A percentile compares a stretch with the other conserved stretches of the same genome.
These are phyloP conservation scores for Bipolaris sorokiniana DNA, from an alignment of 2,329 filamentous ascomycete species.

Conservation along the genomic window DNA sequence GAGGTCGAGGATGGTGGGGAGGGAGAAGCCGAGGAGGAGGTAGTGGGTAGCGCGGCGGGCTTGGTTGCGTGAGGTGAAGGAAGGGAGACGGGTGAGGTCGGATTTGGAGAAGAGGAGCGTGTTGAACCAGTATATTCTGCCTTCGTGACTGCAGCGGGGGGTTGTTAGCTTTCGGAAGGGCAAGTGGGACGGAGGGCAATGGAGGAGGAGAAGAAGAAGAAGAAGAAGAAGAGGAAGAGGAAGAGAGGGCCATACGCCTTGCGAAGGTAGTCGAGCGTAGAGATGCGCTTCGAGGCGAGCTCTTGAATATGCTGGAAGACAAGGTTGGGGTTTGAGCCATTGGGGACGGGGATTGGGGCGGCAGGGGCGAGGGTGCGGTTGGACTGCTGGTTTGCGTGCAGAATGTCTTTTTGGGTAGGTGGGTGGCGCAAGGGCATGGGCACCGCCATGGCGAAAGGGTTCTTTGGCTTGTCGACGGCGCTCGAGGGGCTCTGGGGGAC, in stretches of 20 bases:
- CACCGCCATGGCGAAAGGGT: slow-evolving; percentile 41
- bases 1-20: slow-evolving; percentile 88
- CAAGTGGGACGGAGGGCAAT: neutral
- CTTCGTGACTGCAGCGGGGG: slow-evolving; percentile 75
- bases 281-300: slow-evolving; percentile 87
- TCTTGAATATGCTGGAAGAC: slow-evolving; percentile 78
- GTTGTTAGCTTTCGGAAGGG: slow-evolving; percentile 12
- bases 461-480: slow-evolving; percentile 45
- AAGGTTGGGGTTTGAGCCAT: slow-evolving; percentile 58
- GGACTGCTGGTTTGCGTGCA: slow-evolving; percentile 28
- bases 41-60: slow-evolving; percentile 92
- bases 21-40: slow-evolving; percentile 86
- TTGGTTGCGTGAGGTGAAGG: slow-evolving; percentile 82
- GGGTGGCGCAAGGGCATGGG: slow-evolving; percentile 36
- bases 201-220: slow-evolving; percentile 8
- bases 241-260: slow-evolving; percentile 71
- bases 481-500: slow-evolving; percentile 37
- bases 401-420: slow-evolving; percentile 37
- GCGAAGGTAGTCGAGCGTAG: slow-evolving; percentile 88
- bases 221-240: slow-evolving; percentile 1
- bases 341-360: slow-evolving; percentile 39
- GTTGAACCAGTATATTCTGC: slow-evolving; percentile 97
- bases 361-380: slow-evolving; percentile 36
- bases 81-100: slow-evolving; percentile 81
- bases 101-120: slow-evolving; percentile 87